A percentile compares a stretch with the other conserved stretches of the same genome.
These are phyloP conservation scores for Corynascus novoguineensis DNA, from an alignment of 495 filamentous ascomycete genomes.

Conservation along the genomic window DNA sequence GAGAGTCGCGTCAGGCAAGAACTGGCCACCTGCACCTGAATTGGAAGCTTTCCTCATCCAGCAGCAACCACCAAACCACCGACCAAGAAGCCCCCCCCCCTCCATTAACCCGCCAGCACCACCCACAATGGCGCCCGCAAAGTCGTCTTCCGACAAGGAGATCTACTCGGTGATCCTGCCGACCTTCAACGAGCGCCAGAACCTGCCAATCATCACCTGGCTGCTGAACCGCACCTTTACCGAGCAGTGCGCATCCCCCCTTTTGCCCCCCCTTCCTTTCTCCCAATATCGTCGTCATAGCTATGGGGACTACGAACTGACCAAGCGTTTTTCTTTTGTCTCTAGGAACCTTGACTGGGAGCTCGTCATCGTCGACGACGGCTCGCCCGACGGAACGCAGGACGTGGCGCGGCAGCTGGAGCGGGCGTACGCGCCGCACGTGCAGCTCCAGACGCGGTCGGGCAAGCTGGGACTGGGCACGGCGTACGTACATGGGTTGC, in stretches of 20 bases:
- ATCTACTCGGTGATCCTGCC: conserved; percentile 97
- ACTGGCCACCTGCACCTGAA: not conserved
- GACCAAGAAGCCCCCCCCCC: too few relatives aligned
- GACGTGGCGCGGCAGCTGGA: conserved; percentile 83
- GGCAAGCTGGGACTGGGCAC: conserved; percentile 96
- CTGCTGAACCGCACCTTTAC: conserved; percentile 86
- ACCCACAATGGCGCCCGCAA: conserved; percentile 22
- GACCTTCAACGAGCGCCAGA: conserved; percentile 96
- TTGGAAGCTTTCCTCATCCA: not conserved
- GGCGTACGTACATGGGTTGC: conserved; percentile 90
- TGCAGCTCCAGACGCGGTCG: conserved; percentile 76
- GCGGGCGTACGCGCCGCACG: conserved; percentile 70
- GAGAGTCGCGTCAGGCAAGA: conserved; percentile 7
- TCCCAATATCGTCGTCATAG: too few relatives aligned
- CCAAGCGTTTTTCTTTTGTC: not conserved
- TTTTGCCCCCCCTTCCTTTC: not conserved
- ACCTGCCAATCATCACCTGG: conserved; percentile 94
- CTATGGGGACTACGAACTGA: too few relatives aligned
- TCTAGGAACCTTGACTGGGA: conserved; percentile 91
- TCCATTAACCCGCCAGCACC: not conserved
- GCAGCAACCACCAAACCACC: not conserved
- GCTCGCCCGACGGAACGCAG: conserved; percentile 92
- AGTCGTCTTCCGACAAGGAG: conserved; percentile 40
- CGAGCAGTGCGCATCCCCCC: conserved; percentile 58
- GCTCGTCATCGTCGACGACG: conserved; percentile 95